These are phyloP conservation scores for Lactifluus piperatus DNA, from an alignment of 768 basidiomycete species.

Conservation along the genomic window DNA sequence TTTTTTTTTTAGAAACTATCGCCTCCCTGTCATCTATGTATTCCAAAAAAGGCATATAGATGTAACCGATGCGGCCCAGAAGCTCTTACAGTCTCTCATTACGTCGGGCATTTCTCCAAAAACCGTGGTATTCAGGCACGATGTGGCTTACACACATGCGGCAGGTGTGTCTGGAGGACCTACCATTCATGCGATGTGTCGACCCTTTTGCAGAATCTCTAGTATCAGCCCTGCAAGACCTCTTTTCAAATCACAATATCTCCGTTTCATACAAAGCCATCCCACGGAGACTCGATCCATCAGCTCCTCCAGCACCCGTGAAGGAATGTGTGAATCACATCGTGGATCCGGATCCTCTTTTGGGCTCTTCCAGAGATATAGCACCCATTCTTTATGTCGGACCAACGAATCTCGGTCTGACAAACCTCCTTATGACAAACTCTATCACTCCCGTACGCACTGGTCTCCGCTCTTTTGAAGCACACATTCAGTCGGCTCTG, in stretches of 20 bases:
- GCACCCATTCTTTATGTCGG: constrained; percentile 50
- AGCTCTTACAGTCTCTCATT: constrained; percentile 32
- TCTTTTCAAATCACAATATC: constrained; percentile 6
- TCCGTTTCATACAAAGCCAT: constrained; percentile 30
- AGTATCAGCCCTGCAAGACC: constrained; percentile 24
- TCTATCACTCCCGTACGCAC: constrained; percentile 45
- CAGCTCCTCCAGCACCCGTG: not conserved
- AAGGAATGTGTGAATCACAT: not conserved
- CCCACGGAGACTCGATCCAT: constrained; percentile 20
- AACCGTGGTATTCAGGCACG: constrained; percentile 55
- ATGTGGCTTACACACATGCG: constrained; percentile 67
- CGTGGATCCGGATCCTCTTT: not conserved
- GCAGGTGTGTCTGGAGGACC: constrained; percentile 37
- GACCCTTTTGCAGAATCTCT: constrained; percentile 28
- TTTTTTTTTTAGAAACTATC: constrained; percentile 52
- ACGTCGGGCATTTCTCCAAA: constrained; percentile 13
- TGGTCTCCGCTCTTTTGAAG: not conserved
- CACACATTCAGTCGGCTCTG: not conserved
- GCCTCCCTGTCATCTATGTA: constrained; percentile 84
- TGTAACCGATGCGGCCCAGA: constrained; percentile 38
- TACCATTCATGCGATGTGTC: not conserved
- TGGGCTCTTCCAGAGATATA: not conserved
- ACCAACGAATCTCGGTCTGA: constrained; percentile 66
- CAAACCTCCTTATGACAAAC: constrained; percentile 83
- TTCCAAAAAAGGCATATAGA: constrained; percentile 73